Evolutionary conservation across 2,329 filamentous ascomycete genomes (phyloP).

Genomic region (Alternaria hordeiaustralica): DNA sequence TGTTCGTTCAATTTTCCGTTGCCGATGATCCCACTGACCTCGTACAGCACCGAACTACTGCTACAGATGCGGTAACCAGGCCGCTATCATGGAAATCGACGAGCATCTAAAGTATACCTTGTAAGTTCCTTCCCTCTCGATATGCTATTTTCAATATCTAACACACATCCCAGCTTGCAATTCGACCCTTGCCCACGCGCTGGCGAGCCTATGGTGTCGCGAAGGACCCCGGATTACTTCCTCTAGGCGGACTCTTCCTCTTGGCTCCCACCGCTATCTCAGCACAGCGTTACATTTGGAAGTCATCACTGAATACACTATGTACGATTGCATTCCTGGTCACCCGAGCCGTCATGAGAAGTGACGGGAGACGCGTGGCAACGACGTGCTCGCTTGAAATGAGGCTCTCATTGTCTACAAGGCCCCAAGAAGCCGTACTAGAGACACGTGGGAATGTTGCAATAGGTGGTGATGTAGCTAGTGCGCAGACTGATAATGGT

Average conservation of each 20-base stretch:
- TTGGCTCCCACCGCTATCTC: conserved; percentile 28
- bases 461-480: conserved; percentile 3
- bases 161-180: conserved; percentile 75
- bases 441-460: conserved; percentile 5
- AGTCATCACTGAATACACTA: conserved; percentile 12
- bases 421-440: conserved; percentile 12
- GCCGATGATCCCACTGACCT: conserved; percentile 34
- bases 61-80: conserved; percentile 98
- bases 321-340: conserved; percentile 14
- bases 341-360: conserved; percentile 2
- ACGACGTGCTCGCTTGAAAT: not conserved
- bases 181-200: conserved; percentile 98
- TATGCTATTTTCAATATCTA: conserved; percentile 17
- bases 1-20: not conserved
- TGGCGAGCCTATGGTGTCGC: conserved; percentile 96
- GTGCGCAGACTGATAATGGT: not conserved
- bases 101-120: conserved; percentile 99
- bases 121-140: conserved; percentile 65
- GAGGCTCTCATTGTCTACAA: conserved; percentile 5
- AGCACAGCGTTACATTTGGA: conserved; percentile 15
- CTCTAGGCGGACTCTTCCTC: conserved; percentile 60
- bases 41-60: conserved; percentile 73
- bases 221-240: conserved; percentile 98
- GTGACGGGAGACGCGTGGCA: conserved; percentile 5
- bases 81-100: conserved; percentile 99